Conservation (phyloP, 2,329 filamentous ascomycete genomes). For the Colletotrichum echinochloae region DNA sequence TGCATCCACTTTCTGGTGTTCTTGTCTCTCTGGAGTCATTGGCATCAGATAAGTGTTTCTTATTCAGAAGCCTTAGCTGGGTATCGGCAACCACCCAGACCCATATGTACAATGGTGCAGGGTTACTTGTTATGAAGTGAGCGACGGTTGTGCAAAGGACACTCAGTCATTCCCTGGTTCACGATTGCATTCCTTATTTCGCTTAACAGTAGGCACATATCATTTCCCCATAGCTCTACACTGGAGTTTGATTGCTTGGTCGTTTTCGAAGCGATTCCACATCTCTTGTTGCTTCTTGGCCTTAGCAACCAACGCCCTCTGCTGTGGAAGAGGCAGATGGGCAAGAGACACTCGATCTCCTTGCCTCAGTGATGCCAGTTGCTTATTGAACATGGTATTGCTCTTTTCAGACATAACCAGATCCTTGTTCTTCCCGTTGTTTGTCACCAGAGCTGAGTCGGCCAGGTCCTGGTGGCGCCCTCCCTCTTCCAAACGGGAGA, state of each 20-base stretch:
- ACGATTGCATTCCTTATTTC: too few species aligned
- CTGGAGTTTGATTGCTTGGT: constrained; percentile 42
- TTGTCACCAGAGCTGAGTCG: neutral
- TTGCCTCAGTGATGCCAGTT: neutral
- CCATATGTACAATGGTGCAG: too few species aligned
- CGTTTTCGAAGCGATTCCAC: constrained; percentile 38
- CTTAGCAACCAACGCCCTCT: constrained; percentile 45
- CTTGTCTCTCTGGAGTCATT: too few species aligned
- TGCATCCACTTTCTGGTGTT: too few species aligned
- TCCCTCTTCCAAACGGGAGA: neutral
- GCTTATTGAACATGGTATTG: neutral
- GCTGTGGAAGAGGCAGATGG: constrained; percentile 47
- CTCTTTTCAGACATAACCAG: neutral
- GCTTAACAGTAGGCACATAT: neutral
- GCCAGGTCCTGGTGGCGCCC: neutral
- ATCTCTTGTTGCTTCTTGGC: constrained; percentile 48
- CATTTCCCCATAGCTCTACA: neutral
- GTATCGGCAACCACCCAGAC: too few species aligned
- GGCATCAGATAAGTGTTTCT: too few species aligned
- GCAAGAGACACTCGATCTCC: constrained; percentile 29
- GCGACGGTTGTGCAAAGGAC: too few species aligned
- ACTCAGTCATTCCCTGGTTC: too few species aligned
- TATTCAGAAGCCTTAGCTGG: too few species aligned
- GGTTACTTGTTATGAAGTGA: too few species aligned
- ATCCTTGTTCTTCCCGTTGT: neutral